phyloP scores from a whole-genome alignment of 352 stramenopile genomes.

The Globisporangium recalcitrans region DNA sequence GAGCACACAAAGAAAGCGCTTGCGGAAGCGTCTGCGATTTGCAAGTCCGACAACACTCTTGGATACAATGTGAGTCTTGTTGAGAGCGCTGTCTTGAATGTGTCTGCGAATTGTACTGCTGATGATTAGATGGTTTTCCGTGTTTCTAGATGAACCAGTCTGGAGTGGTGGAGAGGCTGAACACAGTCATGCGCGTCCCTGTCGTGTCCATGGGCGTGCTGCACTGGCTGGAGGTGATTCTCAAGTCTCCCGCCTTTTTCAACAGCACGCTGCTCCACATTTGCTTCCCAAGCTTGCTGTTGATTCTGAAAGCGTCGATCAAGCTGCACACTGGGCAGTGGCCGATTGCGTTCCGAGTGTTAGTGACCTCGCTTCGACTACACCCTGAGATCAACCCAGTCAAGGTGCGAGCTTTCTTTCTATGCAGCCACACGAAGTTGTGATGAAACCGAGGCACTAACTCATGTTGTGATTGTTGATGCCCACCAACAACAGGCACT shows the following conservation, averaged over 20 bases:
- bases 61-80: slow-evolving; percentile 71
- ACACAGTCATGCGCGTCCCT: slow-evolving; percentile 69
- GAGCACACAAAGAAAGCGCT: slow-evolving; percentile 65
- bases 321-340: slow-evolving; percentile 73
- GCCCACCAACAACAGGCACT: slow-evolving; percentile 31
- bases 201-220: slow-evolving; percentile 84
- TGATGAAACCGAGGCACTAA: neutral
- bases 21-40: slow-evolving; percentile 67
- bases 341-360: slow-evolving; percentile 75
- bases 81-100: neutral
- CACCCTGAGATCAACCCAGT: slow-evolving; percentile 81
- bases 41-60: slow-evolving; percentile 81
- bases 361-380: slow-evolving; percentile 68
- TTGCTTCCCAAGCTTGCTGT: slow-evolving; percentile 77
- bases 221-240: slow-evolving; percentile 77
- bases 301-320: slow-evolving; percentile 75
- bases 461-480: neutral
- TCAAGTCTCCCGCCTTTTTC: slow-evolving; percentile 69
- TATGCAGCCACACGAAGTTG: neutral
- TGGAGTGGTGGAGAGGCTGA: slow-evolving; percentile 75
- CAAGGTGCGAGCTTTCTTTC: slow-evolving; percentile 33
- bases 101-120: neutral
- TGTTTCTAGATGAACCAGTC: slow-evolving; percentile 77
- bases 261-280: slow-evolving; percentile 83
- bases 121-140: neutral